Conservation (phyloP, 345 rosid species). For the Laguncularia racemosa region DNA sequence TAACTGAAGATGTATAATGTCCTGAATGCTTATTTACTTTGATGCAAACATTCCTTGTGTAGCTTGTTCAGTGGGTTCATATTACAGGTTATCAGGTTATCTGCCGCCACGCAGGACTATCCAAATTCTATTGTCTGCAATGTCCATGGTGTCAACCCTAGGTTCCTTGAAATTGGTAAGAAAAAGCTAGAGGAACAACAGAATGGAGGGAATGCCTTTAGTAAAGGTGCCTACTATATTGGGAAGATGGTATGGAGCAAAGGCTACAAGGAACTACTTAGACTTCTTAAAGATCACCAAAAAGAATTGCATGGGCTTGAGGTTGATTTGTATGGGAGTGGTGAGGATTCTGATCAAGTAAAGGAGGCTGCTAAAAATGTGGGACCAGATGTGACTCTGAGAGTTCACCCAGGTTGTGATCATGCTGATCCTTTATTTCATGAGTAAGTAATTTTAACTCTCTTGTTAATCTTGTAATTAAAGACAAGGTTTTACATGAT, state of each 20-base stretch:
- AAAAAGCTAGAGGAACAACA: conserved; percentile 51
- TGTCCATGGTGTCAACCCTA: conserved; percentile 95
- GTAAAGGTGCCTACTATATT: conserved; percentile 81
- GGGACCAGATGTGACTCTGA: conserved; percentile 29
- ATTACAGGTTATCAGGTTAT: conserved; percentile 81
- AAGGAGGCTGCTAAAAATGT: conserved; percentile 57
- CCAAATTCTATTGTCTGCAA: conserved; percentile 72
- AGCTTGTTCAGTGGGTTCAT: neutral
- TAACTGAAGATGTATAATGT: no score
- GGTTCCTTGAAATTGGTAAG: conserved; percentile 78
- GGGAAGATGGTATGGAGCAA: conserved; percentile 99
- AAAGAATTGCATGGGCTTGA: conserved; percentile 60
- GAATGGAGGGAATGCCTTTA: conserved; percentile 41
- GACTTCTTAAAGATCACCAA: conserved; percentile 61
- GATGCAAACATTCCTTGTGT: no score
- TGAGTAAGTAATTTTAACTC: conserved; percentile 44
- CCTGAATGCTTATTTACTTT: neutral
- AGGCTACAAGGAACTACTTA: conserved; percentile 87
- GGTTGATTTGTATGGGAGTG: conserved; percentile 77
- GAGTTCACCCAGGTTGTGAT: conserved; percentile 77
- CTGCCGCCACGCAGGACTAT: conserved; percentile 92
- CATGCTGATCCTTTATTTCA: conserved; percentile 86
- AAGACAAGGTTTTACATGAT: no score
- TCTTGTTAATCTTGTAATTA: no score
- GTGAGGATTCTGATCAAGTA: conserved; percentile 78